Percentiles rank a stretch among this genome's conserved stretches.
Conservation (phyloP, 495 filamentous ascomycete species). For the Tuber calosporum region DNA sequence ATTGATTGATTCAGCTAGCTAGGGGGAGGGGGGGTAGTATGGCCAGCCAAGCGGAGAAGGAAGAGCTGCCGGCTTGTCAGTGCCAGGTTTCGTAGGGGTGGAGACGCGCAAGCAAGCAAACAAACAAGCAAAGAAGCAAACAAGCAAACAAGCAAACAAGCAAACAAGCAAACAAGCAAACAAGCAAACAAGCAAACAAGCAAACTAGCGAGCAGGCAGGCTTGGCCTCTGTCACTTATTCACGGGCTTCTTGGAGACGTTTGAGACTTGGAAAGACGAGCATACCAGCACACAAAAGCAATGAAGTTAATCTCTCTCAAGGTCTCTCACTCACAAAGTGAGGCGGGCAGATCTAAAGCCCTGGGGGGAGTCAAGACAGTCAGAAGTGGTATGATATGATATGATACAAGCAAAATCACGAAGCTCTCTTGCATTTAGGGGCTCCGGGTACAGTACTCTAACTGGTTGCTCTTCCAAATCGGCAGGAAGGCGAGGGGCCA, state of each 20-base stretch:
- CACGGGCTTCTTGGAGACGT: not conserved
- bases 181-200: not conserved
- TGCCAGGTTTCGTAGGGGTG: not conserved
- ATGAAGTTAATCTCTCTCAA: not conserved
- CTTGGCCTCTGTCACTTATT: not conserved
- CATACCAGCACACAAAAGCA: not conserved
- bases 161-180: not conserved
- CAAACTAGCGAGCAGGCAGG: not conserved
- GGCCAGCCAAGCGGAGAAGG: not conserved
- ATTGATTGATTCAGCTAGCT: not conserved
- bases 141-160: not conserved
- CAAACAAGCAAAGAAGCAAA: not conserved
- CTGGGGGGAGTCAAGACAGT: not conserved
- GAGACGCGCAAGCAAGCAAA: constrained; percentile 1
- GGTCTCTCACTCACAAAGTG: not conserved
- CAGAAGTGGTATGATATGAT: not conserved
- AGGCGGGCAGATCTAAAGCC: not conserved
- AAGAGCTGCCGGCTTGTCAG: not conserved
- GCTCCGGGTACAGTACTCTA: not conserved
- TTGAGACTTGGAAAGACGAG: not conserved
- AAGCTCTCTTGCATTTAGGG: not conserved
- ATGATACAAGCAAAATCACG: no score
- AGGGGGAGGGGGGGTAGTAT: not conserved
- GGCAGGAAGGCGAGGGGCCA: not conserved
- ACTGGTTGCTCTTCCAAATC: not conserved